Conservation (phyloP, 768 basidiomycete genomes). For the Trametes villosa region DNA sequence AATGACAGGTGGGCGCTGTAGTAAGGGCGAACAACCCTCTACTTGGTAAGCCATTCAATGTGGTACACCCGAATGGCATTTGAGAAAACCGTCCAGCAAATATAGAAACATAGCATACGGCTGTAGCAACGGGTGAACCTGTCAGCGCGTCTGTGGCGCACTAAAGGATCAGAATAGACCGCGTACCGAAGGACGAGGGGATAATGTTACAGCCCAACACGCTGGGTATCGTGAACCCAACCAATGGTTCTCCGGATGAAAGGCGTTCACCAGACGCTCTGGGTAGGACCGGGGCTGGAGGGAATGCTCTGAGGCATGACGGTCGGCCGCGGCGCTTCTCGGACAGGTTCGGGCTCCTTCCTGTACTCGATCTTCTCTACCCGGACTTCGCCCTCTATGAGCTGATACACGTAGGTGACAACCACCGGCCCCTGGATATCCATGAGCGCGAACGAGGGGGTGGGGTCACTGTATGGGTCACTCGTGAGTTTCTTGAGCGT, state of each 20-base stretch:
- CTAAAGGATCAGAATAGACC: neutral
- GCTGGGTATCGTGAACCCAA: neutral
- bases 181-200: neutral
- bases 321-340: conserved; percentile 46
- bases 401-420: conserved; percentile 96
- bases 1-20: too few relatives aligned
- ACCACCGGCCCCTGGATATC: conserved; percentile 97
- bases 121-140: neutral
- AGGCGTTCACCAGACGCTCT: conserved; percentile 39
- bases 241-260: neutral
- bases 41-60: too few relatives aligned
- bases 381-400: conserved; percentile 92
- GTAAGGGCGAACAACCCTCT: too few relatives aligned
- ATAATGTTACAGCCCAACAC: conserved; percentile 15
- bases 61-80: neutral
- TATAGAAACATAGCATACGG: neutral
- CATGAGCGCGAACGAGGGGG: conserved; percentile 95
- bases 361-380: conserved; percentile 90
- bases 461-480: conserved; percentile 64
- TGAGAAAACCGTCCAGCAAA: neutral
- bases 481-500: neutral
- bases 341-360: conserved; percentile 54
- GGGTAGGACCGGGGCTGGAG: conserved; percentile 39
- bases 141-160: neutral
- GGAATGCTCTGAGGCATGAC: conserved; percentile 59